A percentile compares a stretch with the other conserved stretches of the same genome.
phyloP scores from a whole-genome alignment of 805 yeast species.

The Zygoascus biomembranicola region DNA sequence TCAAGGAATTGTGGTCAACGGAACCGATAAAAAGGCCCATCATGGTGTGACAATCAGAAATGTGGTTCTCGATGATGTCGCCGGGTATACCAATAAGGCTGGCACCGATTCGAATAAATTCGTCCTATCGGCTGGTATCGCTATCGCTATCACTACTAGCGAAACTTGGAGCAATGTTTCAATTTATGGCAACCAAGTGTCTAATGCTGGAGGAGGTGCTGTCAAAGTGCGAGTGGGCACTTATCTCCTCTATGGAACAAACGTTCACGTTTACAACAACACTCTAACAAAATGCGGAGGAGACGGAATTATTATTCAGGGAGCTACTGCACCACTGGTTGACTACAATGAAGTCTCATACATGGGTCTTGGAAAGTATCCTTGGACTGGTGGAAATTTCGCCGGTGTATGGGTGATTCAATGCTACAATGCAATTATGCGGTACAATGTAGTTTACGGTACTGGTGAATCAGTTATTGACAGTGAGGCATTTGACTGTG shows the following conservation, averaged over 20 bases:
- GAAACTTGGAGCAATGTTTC: background rate
- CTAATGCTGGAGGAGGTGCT: constrained; percentile 2
- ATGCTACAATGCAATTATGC: background rate
- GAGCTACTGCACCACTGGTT: background rate
- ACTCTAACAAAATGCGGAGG: constrained; percentile 1
- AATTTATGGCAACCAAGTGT: background rate
- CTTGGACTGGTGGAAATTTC: constrained; percentile 4
- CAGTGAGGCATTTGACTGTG: constrained; percentile 5
- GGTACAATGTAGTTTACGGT: constrained; percentile 1
- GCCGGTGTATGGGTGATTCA: constrained; percentile 3
- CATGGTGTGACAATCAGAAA: background rate
- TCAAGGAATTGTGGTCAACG: background rate
- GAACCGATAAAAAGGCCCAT: background rate
- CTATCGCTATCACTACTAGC: background rate
- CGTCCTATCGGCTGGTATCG: background rate
- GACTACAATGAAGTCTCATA: background rate
- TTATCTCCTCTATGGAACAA: background rate
- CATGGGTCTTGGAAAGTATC: constrained; percentile 2
- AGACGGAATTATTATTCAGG: background rate
- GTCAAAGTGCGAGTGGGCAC: background rate
- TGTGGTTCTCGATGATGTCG: constrained; percentile 1
- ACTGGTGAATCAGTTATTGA: background rate
- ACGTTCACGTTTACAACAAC: background rate
- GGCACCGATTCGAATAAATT: background rate
- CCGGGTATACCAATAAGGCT: constrained; percentile 2